These are phyloP conservation scores for Globisporangium lucens DNA, from an alignment of 352 stramenopile species.

Conservation along the genomic window DNA sequence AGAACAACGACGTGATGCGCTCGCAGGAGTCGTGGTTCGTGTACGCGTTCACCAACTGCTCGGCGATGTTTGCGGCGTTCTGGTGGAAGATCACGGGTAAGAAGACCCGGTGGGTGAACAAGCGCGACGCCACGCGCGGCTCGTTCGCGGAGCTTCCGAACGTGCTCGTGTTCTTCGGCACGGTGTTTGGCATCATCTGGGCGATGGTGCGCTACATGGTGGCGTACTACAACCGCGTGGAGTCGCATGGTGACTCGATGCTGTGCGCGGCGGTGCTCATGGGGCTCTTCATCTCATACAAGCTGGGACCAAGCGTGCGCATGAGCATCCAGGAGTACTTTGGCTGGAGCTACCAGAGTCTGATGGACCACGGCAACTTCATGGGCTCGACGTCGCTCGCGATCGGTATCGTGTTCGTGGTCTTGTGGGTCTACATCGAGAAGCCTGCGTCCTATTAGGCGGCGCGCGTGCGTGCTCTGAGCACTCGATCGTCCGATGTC, in stretches of 20 bases:
- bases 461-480: background rate
- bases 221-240: constrained; percentile 67
- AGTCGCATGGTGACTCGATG: constrained; percentile 75
- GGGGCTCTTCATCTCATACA: constrained; percentile 73
- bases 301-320: constrained; percentile 71
- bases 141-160: constrained; percentile 79
- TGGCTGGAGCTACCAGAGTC: constrained; percentile 85
- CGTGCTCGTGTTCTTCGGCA: constrained; percentile 76
- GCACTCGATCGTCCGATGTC: background rate
- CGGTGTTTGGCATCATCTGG: constrained; percentile 75
- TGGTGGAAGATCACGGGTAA: constrained; percentile 81
- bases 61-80: constrained; percentile 70
- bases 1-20: constrained; percentile 81
- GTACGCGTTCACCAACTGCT: constrained; percentile 82
- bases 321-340: constrained; percentile 89
- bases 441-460: constrained; percentile 35
- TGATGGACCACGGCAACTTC: constrained; percentile 88
- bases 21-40: constrained; percentile 79
- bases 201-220: constrained; percentile 79
- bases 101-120: constrained; percentile 72
- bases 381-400: constrained; percentile 80
- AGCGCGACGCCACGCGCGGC: constrained; percentile 50
- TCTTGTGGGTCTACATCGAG: constrained; percentile 82
- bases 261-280: constrained; percentile 66
- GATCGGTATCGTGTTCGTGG: constrained; percentile 79